Base-by-base conservation (phyloP, 805 yeast species). In the Saturnispora zaruensis region DNA sequence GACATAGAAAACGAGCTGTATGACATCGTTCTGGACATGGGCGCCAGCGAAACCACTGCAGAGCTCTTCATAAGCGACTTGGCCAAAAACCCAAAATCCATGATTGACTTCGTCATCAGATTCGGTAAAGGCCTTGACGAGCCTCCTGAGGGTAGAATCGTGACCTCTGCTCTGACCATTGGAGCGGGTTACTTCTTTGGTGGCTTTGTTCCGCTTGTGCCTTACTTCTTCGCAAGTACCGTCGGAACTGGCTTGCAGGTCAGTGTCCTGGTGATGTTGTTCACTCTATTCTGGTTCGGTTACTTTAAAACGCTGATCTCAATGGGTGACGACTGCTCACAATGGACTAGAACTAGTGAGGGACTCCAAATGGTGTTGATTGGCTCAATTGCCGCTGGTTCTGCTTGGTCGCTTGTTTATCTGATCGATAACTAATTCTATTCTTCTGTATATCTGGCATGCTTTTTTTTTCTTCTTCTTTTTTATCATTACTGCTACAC, bases 351-450 rank as follows among this genome's bases (percentile, higher is more conserved):
- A 61, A 68, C 84, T 3, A 69, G 73, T 46, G 96, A 90, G 66
- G 98, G 97, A 41, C 51, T 84, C 18, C 95, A 88, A 68, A 91
- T 93, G 98, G 81, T 88, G 48, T 67, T 84, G n/a, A 90, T 87
- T 46, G 99, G 99, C 37, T 95, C 97, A n/a, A 71, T 85, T 30
- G 98, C 99, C 21, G 98, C 99, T 4, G 95, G 96, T 4, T 86
- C 95, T 23, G 99, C 99, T 9, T 91, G 96, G 96, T 79, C 79
- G 42, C 77, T 90, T 63, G 99, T 91, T 32, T 84, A 81, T 64
- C 65, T 83, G 55, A 81, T 91, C 4, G 42, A 25, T 34, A 45
- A 25, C 9, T 45, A 25, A 26, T 23, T 25, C 25, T 34, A 23
- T 34, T 26, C 21, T 36, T 36, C 23, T 20, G 40, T 20, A 34